Evolutionary conservation across 805 yeast genomes (phyloP).

Genomic region (Pichia pseudocactophila): DNA sequence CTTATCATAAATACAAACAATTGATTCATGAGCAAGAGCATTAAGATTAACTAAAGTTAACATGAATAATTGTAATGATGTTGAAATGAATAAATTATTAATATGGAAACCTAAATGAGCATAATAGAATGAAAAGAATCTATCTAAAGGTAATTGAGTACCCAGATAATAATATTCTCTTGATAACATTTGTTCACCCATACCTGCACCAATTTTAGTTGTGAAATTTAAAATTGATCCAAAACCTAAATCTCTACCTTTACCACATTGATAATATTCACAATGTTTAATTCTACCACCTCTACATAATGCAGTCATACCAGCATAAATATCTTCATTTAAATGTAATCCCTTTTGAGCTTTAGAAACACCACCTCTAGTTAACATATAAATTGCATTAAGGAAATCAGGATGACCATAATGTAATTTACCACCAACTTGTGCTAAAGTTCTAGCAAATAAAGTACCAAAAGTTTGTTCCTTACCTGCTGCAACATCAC

Average conservation of each 20-base stretch:
- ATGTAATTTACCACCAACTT: conserved; percentile 78
- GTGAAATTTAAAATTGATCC: conserved; percentile 81
- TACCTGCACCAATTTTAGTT: conserved; percentile 85
- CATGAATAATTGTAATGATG: conserved; percentile 66
- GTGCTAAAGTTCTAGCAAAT: conserved; percentile 75
- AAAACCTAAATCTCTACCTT: conserved; percentile 84
- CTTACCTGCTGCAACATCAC: conserved; percentile 87
- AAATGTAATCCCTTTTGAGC: conserved; percentile 81
- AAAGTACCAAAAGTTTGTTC: conserved; percentile 85
- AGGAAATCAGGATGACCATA: conserved; percentile 87
- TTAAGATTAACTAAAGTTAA: conserved; percentile 63
- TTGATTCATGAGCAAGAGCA: conserved; percentile 63
- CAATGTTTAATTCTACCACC: conserved; percentile 86
- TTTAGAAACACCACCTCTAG: conserved; percentile 83
- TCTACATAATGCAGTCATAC: conserved; percentile 73
- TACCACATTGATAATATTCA: conserved; percentile 85
- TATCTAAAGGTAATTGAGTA: conserved; percentile 70
- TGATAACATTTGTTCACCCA: conserved; percentile 85
- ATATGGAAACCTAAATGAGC: conserved; percentile 86
- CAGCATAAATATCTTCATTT: conserved; percentile 85
- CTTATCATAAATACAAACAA: conserved; percentile 58
- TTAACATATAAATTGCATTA: conserved; percentile 66
- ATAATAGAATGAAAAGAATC: conserved; percentile 75
- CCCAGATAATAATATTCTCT: conserved; percentile 78
- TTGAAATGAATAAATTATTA: conserved; percentile 68